phyloP scores from a whole-genome alignment of 2,329 filamentous ascomycete species.

The Paraphaeosphaeria sporulosa region DNA sequence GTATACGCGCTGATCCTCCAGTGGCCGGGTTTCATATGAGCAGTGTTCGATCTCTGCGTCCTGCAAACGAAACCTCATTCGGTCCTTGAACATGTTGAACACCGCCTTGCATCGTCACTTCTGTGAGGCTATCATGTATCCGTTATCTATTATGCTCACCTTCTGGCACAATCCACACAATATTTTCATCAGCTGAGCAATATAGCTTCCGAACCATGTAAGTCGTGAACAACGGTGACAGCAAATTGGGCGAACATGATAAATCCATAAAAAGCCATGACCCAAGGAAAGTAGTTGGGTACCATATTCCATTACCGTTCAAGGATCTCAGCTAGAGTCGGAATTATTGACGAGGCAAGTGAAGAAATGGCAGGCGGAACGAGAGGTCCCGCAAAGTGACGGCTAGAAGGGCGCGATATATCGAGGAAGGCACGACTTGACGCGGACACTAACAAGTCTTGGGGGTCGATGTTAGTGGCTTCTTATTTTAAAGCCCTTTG shows the following conservation, averaged over 20 bases:
- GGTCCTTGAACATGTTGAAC: background rate
- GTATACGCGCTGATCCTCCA: background rate
- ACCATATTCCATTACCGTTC: too few species aligned
- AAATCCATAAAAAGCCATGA: background rate
- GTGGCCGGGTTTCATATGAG: background rate
- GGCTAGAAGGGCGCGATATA: too few species aligned
- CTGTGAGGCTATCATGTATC: background rate
- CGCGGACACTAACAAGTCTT: too few species aligned
- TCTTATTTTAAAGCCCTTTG: background rate
- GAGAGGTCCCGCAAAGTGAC: too few species aligned
- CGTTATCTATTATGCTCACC: background rate
- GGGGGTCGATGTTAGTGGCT: background rate
- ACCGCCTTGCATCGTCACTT: background rate
- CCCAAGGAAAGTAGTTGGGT: background rate
- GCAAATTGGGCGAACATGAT: background rate
- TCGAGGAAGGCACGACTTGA: too few species aligned
- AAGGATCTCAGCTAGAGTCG: too few species aligned
- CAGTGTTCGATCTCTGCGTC: background rate
- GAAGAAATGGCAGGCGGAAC: too few species aligned
- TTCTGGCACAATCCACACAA: background rate
- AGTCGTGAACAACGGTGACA: background rate
- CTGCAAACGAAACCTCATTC: background rate
- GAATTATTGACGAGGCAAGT: too few species aligned
- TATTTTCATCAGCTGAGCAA: background rate
- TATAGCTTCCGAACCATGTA: background rate